These are phyloP conservation scores for Mycena filopes DNA, from an alignment of 768 basidiomycete species.

Conservation along the genomic window DNA sequence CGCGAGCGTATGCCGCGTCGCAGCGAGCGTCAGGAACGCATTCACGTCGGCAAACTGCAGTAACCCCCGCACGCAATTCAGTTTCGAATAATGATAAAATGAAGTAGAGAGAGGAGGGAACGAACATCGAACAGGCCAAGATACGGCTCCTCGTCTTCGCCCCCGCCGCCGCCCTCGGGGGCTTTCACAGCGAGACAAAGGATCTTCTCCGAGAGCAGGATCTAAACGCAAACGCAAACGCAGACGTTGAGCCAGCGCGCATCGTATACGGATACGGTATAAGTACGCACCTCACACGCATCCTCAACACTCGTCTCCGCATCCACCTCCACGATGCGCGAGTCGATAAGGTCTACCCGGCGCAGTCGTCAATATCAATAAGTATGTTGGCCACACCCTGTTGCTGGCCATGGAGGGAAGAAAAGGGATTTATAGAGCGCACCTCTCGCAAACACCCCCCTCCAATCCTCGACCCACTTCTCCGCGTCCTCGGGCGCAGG, in stretches of 20 bases:
- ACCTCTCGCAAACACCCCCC: constrained; percentile 67
- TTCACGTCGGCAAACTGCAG: constrained; percentile 92
- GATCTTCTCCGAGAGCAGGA: constrained; percentile 69
- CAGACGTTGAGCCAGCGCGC: no score
- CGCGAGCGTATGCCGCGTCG: constrained; percentile 76
- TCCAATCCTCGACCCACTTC: constrained; percentile 71
- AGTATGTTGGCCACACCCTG: no score
- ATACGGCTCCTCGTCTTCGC: constrained; percentile 46
- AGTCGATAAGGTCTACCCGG: constrained; percentile 73
- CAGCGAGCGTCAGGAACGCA: constrained; percentile 86
- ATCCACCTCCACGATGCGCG: constrained; percentile 71
- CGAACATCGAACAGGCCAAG: constrained; percentile 83
- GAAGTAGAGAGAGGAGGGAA: constrained; percentile 1
- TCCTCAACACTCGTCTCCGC: constrained; percentile 83
- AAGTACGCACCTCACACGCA: constrained; percentile 88
- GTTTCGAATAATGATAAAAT: background rate
- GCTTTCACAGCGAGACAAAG: constrained; percentile 73
- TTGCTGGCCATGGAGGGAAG: no score
- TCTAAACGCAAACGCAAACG: no score
- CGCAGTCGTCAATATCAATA: no score
- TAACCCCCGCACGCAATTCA: no score
- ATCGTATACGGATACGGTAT: no score
- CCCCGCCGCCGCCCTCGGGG: constrained; percentile 33
- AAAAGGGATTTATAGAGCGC: no score
- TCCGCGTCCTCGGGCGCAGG: constrained; percentile 51